phyloP scores from a whole-genome alignment of 257 asterid genomes.

The Solanum lycopersicoides region DNA sequence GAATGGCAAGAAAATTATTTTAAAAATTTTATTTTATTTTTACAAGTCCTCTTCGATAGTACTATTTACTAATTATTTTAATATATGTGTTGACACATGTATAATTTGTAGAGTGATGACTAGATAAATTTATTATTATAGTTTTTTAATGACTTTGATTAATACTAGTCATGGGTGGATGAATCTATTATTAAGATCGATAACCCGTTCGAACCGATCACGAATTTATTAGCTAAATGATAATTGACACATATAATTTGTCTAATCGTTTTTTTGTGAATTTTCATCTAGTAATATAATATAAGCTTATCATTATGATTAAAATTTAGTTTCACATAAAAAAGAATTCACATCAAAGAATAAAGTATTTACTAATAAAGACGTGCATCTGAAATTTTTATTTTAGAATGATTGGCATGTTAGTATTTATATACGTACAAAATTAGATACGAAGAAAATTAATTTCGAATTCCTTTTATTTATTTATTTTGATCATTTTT shows the following conservation, averaged over 20 bases:
- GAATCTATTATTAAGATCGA: neutral
- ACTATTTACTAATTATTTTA: neutral
- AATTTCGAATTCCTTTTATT: neutral
- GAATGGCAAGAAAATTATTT: neutral
- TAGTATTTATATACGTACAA: neutral
- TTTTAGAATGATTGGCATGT: neutral
- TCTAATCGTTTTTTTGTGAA: rapidly evolving
- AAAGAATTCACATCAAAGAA: no score
- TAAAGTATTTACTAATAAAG: neutral
- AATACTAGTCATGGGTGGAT: neutral
- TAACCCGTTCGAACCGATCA: neutral
- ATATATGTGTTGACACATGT: neutral
- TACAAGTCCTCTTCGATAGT: neutral
- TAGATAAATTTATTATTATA: neutral
- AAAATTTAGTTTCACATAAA: no score
- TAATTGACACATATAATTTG: neutral
- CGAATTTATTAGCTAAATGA: neutral
- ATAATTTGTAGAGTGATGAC: neutral
- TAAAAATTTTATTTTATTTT: no score
- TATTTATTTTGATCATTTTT: neutral
- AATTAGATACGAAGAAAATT: neutral
- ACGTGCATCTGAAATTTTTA: neutral
- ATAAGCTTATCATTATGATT: neutral
- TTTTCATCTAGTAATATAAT: neutral
- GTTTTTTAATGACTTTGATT: neutral